Conservation (phyloP, 2,329 filamentous ascomycete species). For the Taxawa tesnikishii region DNA sequence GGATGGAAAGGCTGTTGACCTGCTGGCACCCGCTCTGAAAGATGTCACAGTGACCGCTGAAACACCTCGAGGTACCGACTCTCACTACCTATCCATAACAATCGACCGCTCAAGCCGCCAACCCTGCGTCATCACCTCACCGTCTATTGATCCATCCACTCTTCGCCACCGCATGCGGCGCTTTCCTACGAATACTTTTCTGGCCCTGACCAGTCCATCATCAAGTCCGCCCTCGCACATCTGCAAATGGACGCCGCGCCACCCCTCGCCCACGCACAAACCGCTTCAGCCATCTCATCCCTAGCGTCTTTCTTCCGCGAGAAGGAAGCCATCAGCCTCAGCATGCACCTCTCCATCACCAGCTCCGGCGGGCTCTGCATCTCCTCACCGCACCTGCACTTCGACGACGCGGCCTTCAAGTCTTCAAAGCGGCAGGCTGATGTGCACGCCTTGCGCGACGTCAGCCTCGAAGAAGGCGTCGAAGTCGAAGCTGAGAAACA, state of each 20-base stretch:
- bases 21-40: constrained; percentile 35
- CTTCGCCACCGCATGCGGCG: constrained; percentile 32
- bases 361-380: constrained; percentile 33
- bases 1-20: constrained; percentile 39
- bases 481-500: constrained; percentile 53
- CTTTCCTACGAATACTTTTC: constrained; percentile 50
- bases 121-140: constrained; percentile 53
- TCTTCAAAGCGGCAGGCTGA: constrained; percentile 49
- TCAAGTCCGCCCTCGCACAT: constrained; percentile 35
- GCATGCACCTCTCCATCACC: constrained; percentile 35
- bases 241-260: constrained; percentile 39
- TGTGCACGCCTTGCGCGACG: constrained; percentile 46
- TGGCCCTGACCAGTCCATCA: constrained; percentile 24
- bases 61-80: constrained; percentile 18
- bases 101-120: constrained; percentile 50
- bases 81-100: constrained; percentile 45
- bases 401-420: constrained; percentile 58
- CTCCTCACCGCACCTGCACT: constrained; percentile 45
- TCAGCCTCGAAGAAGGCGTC: constrained; percentile 37
- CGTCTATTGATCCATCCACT: constrained; percentile 31
- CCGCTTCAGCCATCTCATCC: constrained; percentile 38
- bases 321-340: constrained; percentile 54
- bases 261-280: constrained; percentile 27
- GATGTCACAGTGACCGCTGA: constrained; percentile 19
- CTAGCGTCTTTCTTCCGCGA: constrained; percentile 49